These are phyloP conservation scores for Epichloe uncinata DNA, from an alignment of 2,329 filamentous ascomycete genomes.

Conservation along the genomic window DNA sequence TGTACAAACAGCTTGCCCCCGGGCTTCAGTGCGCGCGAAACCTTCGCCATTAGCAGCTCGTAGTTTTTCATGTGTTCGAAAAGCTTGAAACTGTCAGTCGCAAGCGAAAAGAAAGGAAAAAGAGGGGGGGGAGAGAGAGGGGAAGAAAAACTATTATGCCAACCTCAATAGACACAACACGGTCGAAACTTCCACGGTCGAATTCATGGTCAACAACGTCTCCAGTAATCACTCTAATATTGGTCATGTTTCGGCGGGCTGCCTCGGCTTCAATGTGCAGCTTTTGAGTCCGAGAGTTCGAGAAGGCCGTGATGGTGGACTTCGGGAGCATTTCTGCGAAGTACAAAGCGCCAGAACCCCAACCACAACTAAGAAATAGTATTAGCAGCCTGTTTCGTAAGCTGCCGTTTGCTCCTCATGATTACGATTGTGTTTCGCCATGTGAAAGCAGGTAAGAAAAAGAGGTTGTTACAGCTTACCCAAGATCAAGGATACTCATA, in stretches of 20 bases:
- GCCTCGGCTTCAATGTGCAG: constrained; percentile 50
- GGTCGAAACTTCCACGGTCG: constrained; percentile 41
- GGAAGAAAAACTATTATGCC: neutral
- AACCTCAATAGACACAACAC: constrained; percentile 51
- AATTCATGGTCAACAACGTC: constrained; percentile 56
- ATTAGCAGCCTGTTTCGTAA: neutral
- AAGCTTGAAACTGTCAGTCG: constrained; percentile 27
- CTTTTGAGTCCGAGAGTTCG: constrained; percentile 57
- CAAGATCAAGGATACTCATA: constrained; percentile 48
- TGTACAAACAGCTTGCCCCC: constrained; percentile 57
- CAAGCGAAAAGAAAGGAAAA: too few species aligned
- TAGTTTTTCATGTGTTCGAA: constrained; percentile 74
- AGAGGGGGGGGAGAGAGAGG: too few species aligned
- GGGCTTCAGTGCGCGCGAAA: constrained; percentile 43
- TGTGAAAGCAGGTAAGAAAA: neutral
- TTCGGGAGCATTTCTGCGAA: constrained; percentile 52
- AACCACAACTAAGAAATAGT: constrained; percentile 42
- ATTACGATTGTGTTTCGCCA: neutral
- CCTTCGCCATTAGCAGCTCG: constrained; percentile 50
- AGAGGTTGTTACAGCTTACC: constrained; percentile 26
- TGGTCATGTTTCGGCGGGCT: constrained; percentile 39
- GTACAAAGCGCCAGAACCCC: constrained; percentile 53
- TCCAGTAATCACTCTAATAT: constrained; percentile 51
- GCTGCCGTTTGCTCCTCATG: neutral
- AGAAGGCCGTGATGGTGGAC: constrained; percentile 51